Percentiles rank a stretch among this genome's conserved stretches.
Evolutionary conservation across 192 early-diverging fungal genomes (phyloP).

Genomic region (Rhizoclosmatium globosum): DNA sequence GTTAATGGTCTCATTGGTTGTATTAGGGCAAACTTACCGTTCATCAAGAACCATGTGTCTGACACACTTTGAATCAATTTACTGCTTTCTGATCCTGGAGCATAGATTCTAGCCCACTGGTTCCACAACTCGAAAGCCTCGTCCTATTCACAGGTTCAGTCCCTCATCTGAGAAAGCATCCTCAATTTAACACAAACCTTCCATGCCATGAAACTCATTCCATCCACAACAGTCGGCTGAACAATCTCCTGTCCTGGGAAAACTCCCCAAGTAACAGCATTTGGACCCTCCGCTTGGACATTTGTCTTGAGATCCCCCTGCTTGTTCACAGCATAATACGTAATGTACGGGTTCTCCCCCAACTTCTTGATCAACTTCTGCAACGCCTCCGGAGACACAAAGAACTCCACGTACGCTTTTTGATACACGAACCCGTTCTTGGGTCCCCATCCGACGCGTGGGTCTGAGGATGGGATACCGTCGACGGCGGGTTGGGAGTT

Average conservation of each 20-base stretch:
- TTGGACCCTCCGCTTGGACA: conserved; percentile 84
- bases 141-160: conserved; percentile 49
- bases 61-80: conserved; percentile 71
- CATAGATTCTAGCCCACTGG: conserved; percentile 84
- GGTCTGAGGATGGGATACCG: conserved; percentile 82
- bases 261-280: conserved; percentile 98
- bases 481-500: conserved; percentile 97
- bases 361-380: conserved; percentile 75
- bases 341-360: conserved; percentile 70
- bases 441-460: conserved; percentile 92
- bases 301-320: conserved; percentile 91
- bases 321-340: conserved; percentile 88
- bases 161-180: too few species aligned
- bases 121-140: conserved; percentile 96
- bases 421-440: conserved; percentile 96
- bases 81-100: conserved; percentile 49
- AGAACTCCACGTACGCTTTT: conserved; percentile 98
- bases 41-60: conserved; percentile 88
- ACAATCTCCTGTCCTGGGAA: conserved; percentile 98
- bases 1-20: not conserved
- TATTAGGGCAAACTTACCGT: conserved; percentile 45
- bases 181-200: conserved; percentile 52
- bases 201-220: conserved; percentile 91
- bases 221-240: conserved; percentile 97
- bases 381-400: conserved; percentile 77